Evolutionary conservation across 345 rosid species (phyloP).

Genomic region (Acer yangbiense): DNA sequence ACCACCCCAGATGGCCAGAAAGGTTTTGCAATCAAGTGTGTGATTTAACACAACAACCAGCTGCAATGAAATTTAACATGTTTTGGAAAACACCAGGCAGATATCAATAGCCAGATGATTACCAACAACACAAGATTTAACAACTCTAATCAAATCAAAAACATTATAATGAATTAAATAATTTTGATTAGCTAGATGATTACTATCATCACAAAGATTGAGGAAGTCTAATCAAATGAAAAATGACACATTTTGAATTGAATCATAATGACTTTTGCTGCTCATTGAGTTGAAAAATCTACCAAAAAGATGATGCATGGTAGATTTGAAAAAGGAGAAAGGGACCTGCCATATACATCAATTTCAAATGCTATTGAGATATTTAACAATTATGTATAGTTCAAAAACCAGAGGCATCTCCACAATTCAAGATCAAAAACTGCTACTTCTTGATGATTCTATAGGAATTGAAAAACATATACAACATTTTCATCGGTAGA

Average conservation of each 20-base stretch:
- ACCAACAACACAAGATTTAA: neutral
- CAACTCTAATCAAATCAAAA: neutral
- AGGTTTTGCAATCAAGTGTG: neutral
- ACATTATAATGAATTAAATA: neutral
- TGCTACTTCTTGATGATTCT: neutral
- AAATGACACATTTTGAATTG: neutral
- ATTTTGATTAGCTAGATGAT: neutral
- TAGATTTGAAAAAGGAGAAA: no score
- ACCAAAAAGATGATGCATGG: neutral
- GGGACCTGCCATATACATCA: no score
- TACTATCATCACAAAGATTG: neutral
- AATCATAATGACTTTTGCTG: no score
- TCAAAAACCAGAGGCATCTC: neutral
- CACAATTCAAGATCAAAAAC: neutral
- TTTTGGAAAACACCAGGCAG: neutral
- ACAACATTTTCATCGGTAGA: neutral
- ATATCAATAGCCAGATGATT: neutral
- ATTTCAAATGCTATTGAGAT: neutral
- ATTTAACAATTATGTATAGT: neutral
- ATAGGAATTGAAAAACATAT: neutral
- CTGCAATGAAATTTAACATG: neutral
- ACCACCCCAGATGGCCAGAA: neutral
- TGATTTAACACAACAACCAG: neutral
- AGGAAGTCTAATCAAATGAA: neutral
- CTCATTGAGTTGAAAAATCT: constrained; percentile 5